phyloP scores from a whole-genome alignment of 73 alveolate genomes.

The Vitrella brassicaformis region DNA sequence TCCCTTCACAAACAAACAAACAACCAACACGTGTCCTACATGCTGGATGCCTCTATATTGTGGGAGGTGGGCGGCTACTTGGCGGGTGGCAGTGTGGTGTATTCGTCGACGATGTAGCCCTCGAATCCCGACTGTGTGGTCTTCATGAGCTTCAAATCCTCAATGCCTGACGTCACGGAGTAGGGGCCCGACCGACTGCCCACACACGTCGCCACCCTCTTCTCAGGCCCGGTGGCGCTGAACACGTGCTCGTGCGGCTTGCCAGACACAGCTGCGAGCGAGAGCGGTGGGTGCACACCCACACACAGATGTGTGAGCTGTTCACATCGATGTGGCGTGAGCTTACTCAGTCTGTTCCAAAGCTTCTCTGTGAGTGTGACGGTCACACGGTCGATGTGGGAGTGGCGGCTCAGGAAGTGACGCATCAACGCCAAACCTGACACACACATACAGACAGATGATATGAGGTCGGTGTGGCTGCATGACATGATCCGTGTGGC shows the following conservation, averaged over 20 bases:
- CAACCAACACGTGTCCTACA: too few species aligned
- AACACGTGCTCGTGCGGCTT: background rate
- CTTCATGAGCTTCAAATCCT: background rate
- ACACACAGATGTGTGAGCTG: background rate
- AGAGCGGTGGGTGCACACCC: background rate
- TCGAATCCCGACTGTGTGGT: background rate
- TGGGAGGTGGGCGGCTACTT: too few species aligned
- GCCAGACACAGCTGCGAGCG: too few species aligned
- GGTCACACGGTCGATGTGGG: background rate
- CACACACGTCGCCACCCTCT: background rate
- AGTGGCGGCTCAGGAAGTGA: background rate
- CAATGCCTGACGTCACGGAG: background rate
- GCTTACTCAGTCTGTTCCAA: background rate
- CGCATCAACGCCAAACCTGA: background rate
- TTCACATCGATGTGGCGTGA: background rate
- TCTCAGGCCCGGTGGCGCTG: background rate
- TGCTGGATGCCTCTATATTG: too few species aligned
- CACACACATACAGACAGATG: too few species aligned
- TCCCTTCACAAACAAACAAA: background rate
- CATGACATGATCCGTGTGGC: too few species aligned
- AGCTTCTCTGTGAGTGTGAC: background rate
- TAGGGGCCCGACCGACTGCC: background rate
- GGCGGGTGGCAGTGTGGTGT: background rate
- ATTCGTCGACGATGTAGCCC: background rate
- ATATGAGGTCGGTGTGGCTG: too few species aligned